Percentiles rank a stretch among this genome's conserved stretches.
Evolutionary conservation across 1,284 basidiomycete species (phyloP).

Genomic region (Ganoderma lingzhi): DNA sequence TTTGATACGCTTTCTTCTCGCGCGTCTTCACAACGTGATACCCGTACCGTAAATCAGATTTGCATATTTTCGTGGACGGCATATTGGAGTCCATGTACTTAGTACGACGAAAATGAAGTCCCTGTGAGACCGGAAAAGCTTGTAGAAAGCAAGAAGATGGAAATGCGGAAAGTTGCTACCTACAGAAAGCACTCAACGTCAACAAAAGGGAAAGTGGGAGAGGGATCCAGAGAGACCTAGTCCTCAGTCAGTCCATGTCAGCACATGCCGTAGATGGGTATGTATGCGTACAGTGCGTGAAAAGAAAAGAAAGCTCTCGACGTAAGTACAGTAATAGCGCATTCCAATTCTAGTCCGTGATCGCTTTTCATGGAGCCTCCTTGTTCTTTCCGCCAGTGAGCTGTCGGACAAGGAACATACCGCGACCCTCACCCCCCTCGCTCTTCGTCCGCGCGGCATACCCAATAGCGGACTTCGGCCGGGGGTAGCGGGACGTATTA

Average conservation of each 20-base stretch:
- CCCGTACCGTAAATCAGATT: neutral
- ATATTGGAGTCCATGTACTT: neutral
- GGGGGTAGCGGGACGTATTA: slow-evolving; percentile 37
- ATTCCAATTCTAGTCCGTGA: neutral
- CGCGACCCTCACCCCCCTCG: slow-evolving; percentile 45
- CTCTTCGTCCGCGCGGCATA: slow-evolving; percentile 40
- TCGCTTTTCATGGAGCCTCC: slow-evolving; percentile 20
- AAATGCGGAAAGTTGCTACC: neutral
- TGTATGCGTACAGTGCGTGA: slow-evolving; percentile 21
- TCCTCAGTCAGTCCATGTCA: slow-evolving; percentile 22
- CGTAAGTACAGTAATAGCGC: neutral
- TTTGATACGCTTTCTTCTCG: neutral
- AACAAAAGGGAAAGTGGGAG: neutral
- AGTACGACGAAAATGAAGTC: neutral
- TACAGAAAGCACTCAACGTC: slow-evolving; percentile 24
- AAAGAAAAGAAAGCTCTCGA: neutral
- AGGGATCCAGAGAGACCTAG: slow-evolving; percentile 6
- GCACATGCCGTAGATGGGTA: slow-evolving; percentile 8
- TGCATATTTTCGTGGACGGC: neutral
- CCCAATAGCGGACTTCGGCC: slow-evolving; percentile 48
- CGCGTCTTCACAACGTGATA: neutral
- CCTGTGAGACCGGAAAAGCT: neutral
- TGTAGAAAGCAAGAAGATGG: neutral
- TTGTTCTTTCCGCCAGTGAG: slow-evolving; percentile 63
- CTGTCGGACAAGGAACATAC: slow-evolving; percentile 59